Conservation (phyloP, 2,329 filamentous ascomycete species). For the Sclerotinia glacialis region DNA sequence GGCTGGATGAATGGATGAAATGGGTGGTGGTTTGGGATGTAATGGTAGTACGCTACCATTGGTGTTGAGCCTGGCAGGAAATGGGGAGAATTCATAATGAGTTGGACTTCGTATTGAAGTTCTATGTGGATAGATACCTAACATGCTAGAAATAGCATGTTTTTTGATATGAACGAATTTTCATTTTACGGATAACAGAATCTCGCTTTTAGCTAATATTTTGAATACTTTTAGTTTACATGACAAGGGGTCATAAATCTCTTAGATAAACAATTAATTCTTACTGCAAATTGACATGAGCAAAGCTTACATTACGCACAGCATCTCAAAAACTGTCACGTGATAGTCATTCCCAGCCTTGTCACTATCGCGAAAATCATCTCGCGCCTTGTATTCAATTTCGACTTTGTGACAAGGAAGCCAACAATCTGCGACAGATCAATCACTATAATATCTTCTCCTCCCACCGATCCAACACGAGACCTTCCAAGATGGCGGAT, state of each 20-base stretch:
- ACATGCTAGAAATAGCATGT: constrained; percentile 5
- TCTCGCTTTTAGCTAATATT: not conserved
- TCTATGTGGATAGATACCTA: constrained; percentile 21
- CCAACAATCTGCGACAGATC: not conserved
- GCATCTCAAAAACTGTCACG: not conserved
- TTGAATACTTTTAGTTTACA: not conserved
- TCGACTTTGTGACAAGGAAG: constrained; percentile 7
- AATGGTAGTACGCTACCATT: constrained; percentile 22
- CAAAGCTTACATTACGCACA: not conserved
- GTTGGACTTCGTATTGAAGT: constrained; percentile 26
- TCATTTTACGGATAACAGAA: not conserved
- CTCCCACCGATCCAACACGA: not conserved
- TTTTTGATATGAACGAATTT: constrained; percentile 17
- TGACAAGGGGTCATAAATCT: too few relatives aligned
- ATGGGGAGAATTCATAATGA: constrained; percentile 26
- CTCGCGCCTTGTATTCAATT: constrained; percentile 13
- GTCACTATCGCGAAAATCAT: not conserved
- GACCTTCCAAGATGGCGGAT: constrained; percentile 50
- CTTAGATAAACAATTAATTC: not conserved
- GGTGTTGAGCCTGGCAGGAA: constrained; percentile 20
- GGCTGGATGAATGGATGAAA: constrained; percentile 5
- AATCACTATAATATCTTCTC: not conserved
- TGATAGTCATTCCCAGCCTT: not conserved
- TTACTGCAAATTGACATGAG: not conserved
- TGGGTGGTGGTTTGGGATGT: not conserved